These are phyloP conservation scores for Rhodotorula diobovata DNA, from an alignment of 768 basidiomycete genomes.

Conservation along the genomic window DNA sequence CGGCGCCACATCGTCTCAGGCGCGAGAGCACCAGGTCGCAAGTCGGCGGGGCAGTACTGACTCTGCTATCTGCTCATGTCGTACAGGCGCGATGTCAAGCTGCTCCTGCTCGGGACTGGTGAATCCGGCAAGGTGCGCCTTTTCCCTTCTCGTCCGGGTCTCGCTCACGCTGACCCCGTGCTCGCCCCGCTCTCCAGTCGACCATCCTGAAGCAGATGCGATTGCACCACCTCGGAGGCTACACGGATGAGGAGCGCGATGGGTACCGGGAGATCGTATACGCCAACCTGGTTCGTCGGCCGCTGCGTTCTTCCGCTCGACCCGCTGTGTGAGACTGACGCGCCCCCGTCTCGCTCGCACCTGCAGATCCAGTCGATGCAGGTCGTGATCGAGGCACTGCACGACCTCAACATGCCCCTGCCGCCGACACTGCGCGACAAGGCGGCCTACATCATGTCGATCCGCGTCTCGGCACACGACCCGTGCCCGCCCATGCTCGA, in stretches of 20 bases:
- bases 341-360: not conserved
- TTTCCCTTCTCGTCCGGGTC: not conserved
- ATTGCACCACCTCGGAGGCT: slow-evolving; percentile 73
- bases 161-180: not conserved
- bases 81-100: slow-evolving; percentile 34
- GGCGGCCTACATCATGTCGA: slow-evolving; percentile 44
- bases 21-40: too few species aligned
- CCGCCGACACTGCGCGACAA: slow-evolving; percentile 75
- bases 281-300: slow-evolving; percentile 62
- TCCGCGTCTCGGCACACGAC: slow-evolving; percentile 40
- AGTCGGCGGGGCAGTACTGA: not conserved
- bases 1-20: too few species aligned
- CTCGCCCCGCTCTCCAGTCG: slow-evolving; percentile 55
- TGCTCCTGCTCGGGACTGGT: slow-evolving; percentile 41
- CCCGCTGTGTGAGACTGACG: too few species aligned
- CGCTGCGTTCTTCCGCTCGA: too few species aligned
- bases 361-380: slow-evolving; percentile 76
- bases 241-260: slow-evolving; percentile 82
- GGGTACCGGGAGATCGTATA: slow-evolving; percentile 94
- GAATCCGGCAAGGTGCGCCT: slow-evolving; percentile 40
- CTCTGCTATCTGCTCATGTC: not conserved
- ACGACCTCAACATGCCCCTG: slow-evolving; percentile 62
- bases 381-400: slow-evolving; percentile 85
- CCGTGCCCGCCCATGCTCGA: slow-evolving; percentile 54
- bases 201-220: slow-evolving; percentile 98